Evolutionary conservation across 1,139 yeast genomes (phyloP), one percentile per base, ranked within the genome.

Genomic region (Wickerhamomyces sp.): DNA sequence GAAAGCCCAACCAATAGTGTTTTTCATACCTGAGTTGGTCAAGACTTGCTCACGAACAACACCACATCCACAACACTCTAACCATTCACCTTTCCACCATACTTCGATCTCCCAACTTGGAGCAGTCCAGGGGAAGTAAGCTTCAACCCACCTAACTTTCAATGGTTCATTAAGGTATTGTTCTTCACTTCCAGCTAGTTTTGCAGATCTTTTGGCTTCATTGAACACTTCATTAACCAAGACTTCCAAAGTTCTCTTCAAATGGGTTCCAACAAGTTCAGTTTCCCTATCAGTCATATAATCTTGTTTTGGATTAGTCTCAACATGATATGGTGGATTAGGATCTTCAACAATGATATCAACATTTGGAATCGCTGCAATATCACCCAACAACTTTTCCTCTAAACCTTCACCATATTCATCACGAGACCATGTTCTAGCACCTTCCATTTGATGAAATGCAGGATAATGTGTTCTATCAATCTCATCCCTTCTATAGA

Each of bases 31-130:
- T 1, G 97, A 78, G 54, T 84, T 85, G 34, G 78, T 68, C 41
- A 90, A 70, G 1, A 93, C 95, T 42, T 80, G 80, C 56, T 89
- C 87, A 57, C 80, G 81, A 5, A 90, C 96, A 41, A 93, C 75
- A 27, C 99, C 99, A 65, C 96, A 88, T 1, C 99, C 99, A 61
- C 96, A 89, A 64, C 96, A 83, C 68, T 93, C 99, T 37, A 93
- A 73, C 99, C 99, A 94, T 56, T 91, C 96, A 37, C 95, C 96
- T 63, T 91, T 88, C 98, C 98, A 94, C 94, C 95, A 91, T 7
- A 93, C 96, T 66, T 93, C 99, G 55, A 94, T 89, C 61, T 93
- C 98, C 93, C 96, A 93, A 33, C 96, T 88, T 7, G 99, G 99
- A 1, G 95, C 81, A 2, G 99, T 93, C 97, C 98, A 93, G 6